Evolutionary conservation across 2,329 filamentous ascomycete species (phyloP), one percentile per base, ranked within the genome.

Genomic region (Aspergillus nomiae): DNA sequence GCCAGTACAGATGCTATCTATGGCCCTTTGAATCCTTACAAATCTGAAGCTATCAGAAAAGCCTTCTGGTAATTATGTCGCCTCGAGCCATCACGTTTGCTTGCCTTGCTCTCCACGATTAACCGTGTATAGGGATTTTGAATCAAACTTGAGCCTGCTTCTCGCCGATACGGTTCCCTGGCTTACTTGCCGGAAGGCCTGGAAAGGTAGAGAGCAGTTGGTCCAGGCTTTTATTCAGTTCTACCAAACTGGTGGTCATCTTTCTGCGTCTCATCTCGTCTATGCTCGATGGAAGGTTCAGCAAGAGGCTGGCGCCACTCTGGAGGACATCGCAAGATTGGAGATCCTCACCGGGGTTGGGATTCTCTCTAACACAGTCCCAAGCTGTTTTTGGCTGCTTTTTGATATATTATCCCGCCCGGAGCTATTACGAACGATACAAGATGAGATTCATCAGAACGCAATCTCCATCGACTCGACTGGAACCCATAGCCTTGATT

Each of bases 351-450:
- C 74, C 58, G 67, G 65, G 1, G 36, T 82, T 9, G 81, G 72
- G 0, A 63, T 80, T 26, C 69, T 81, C 0, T 73, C 75, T 45
- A 84, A 84, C 66, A 80, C 81, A 0, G 70, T 76, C 5, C 79
- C 80, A 0, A 75, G 80, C 0, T 68, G 71, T 0, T 85, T 83
- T 70, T 85, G 83, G 83, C 61, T 78, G 1, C 43, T 84, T 0
- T 78, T 74, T 63, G 76, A 82, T 45, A 67, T 85, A 10, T 81
- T 75, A 67, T 78, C 78, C 4, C 73, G 78, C 1, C 76, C 79
- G 0, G 66, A 68, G 1, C 65, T 84, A 0, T 73, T 83, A 2
- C 59, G 66, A 0, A 74, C 78, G 21, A 67, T 84, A 4, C 75
- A 80, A 0, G 61, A 75, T 0, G 82, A 84, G 63, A 67, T 84